phyloP scores from a whole-genome alignment of 2,329 filamentous ascomycete species.

The Aspergillus sp. region DNA sequence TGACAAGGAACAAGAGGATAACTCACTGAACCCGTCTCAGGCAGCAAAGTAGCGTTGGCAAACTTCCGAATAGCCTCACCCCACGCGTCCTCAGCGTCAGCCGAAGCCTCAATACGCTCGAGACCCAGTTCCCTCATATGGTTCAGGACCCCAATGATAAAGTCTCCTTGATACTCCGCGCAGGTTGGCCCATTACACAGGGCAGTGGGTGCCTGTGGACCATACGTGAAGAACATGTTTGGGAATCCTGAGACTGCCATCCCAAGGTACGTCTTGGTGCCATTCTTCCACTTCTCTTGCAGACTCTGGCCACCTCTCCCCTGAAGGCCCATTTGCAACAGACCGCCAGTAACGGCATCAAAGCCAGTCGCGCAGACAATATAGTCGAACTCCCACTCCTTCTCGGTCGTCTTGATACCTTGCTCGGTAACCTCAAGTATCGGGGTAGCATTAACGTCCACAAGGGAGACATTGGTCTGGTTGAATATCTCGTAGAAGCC shows the following conservation, averaged over 20 bases:
- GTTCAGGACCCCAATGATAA: constrained; percentile 54
- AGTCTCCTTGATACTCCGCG: constrained; percentile 56
- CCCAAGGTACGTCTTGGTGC: constrained; percentile 38
- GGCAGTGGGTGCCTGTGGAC: constrained; percentile 56
- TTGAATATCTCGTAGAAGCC: constrained; percentile 53
- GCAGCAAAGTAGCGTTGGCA: constrained; percentile 48
- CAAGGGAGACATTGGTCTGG: constrained; percentile 46
- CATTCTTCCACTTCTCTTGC: constrained; percentile 35
- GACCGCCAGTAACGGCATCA: constrained; percentile 14
- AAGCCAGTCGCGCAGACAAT: neutral
- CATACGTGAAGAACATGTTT: constrained; percentile 56
- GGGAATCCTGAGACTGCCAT: constrained; percentile 43
- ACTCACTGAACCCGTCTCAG: constrained; percentile 33
- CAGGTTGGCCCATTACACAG: constrained; percentile 56
- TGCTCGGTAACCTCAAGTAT: constrained; percentile 41
- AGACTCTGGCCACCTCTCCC: constrained; percentile 28
- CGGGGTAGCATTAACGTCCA: constrained; percentile 38
- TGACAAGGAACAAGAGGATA: neutral
- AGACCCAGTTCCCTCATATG: constrained; percentile 48
- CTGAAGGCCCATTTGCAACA: constrained; percentile 35
- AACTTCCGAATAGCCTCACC: constrained; percentile 49
- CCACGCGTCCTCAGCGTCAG: constrained; percentile 50
- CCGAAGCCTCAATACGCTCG: constrained; percentile 52
- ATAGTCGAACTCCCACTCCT: neutral
- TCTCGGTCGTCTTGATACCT: constrained; percentile 41